phyloP scores from a whole-genome alignment of 1,284 basidiomycete species.

The Rhodotorula sp. region DNA sequence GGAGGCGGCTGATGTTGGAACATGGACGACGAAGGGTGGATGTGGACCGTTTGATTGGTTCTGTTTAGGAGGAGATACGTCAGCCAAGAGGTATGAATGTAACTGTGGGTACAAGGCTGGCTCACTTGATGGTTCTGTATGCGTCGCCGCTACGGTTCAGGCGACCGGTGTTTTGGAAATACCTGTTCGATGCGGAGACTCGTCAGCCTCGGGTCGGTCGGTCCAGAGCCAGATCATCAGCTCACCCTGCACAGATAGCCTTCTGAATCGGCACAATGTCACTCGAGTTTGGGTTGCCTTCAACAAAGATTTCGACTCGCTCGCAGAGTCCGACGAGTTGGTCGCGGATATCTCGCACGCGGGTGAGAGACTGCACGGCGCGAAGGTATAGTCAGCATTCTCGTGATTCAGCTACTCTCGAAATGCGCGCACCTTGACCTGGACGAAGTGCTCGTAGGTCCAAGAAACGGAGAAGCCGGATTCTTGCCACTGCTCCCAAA shows the following conservation, averaged over 20 bases:
- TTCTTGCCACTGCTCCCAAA: conserved; percentile 99
- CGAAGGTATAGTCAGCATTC: background rate
- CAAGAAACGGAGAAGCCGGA: conserved; percentile 84
- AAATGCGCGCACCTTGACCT: conserved; percentile 65
- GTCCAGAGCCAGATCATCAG: conserved; percentile 54
- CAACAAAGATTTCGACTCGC: conserved; percentile 88
- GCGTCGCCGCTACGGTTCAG: conserved; percentile 47
- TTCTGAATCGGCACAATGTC: conserved; percentile 93
- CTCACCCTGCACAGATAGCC: conserved; percentile 76
- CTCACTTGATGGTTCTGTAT: conserved; percentile 45
- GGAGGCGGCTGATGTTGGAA: conserved; percentile 95
- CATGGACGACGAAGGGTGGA: conserved; percentile 91
- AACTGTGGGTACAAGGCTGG: too few relatives aligned
- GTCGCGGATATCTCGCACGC: conserved; percentile 91
- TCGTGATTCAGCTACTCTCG: too few relatives aligned
- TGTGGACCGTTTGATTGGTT: conserved; percentile 91
- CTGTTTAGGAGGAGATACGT: conserved; percentile 57
- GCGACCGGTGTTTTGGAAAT: conserved; percentile 46
- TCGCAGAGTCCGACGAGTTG: conserved; percentile 94
- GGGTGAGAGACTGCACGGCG: conserved; percentile 63
- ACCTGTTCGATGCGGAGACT: background rate
- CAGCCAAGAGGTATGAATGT: background rate
- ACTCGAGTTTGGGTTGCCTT: conserved; percentile 81
- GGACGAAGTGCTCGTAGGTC: conserved; percentile 80
- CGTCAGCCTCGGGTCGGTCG: background rate